Evolutionary conservation across 495 filamentous ascomycete genomes (phyloP), one percentile per base, ranked within the genome.

Genomic region (Daldinia vernicosa): DNA sequence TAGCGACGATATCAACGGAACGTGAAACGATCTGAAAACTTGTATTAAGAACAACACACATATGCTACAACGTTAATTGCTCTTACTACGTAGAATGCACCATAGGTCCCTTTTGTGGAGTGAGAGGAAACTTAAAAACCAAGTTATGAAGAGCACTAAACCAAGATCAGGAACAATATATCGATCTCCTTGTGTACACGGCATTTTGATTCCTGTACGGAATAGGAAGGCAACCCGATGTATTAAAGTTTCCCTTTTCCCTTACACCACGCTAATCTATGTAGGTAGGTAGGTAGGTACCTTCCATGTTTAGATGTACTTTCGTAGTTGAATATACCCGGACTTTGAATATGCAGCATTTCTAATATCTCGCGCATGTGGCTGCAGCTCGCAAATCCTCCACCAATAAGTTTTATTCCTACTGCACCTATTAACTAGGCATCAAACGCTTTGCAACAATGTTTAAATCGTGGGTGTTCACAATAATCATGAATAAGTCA

Each of bases 141-240:
- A 57, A 67, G 8, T 45, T 50, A 60, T 59, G 17, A 39, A 26
- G 8, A 24, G 5, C 32, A 37, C 62, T 66, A 71, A 71, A 56
- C 62, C 45, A 50, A 66, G 33, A 61, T 63, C 35, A 71, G 68
- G 22, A 63, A 58, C 35, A 66, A 58, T 58, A 63, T 63, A 71
- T 63, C 53, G 28, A 51, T 5, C 32, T 63, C 59, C 63, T 58
- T 60, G 53, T 47, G 55, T 63, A 58, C 63, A 67, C 69, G 59
- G 69, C 63, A 63, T 50, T 47, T 67, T 52, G 53, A 55, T 63
- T 67, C 57, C 69, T 26, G 58, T 53, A 63, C 69, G 6, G 17
- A 71, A 63, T 63, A 63, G 69, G 69, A 67, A 71, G n/a, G 52
- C 54, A 71, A 52, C 17, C 69, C 63, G 69, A 50, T 17, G 40